Percentiles rank a stretch among this genome's conserved stretches.
Evolutionary conservation across 305 asterid genomes (phyloP).

Genomic region (Salvia sclarea): DNA sequence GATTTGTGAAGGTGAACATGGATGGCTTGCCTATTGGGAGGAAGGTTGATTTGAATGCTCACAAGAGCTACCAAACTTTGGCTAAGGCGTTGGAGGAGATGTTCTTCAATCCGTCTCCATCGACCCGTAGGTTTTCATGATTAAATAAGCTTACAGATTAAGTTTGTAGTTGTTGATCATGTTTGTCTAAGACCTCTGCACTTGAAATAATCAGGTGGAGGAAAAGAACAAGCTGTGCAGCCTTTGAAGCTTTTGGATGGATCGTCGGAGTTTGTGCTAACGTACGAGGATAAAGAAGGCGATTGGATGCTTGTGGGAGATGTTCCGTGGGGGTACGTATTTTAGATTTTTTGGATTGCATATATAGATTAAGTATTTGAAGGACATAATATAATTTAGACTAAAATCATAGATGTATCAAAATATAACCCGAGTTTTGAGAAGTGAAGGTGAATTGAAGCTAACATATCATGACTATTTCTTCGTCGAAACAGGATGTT

Average conservation of each 20-base stretch:
- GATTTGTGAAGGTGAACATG: conserved; percentile 80
- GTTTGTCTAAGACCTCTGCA: background rate
- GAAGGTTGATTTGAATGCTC: conserved; percentile 78
- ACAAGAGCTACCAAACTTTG: conserved; percentile 57
- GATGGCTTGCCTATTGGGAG: conserved; percentile 86
- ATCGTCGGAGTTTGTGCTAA: conserved; percentile 75
- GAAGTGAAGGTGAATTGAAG: background rate
- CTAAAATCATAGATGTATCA: too few relatives aligned
- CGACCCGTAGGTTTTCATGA: conserved; percentile 35
- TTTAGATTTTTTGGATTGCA: background rate
- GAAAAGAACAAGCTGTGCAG: conserved; percentile 48
- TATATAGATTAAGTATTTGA: background rate
- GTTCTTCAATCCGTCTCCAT: conserved; percentile 61
- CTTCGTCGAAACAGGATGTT: conserved; percentile 60
- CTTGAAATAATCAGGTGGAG: conserved; percentile 48
- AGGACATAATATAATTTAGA: too few relatives aligned
- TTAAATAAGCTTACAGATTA: background rate
- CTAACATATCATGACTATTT: conserved; percentile 14
- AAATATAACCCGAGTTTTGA: too few relatives aligned
- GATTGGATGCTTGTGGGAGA: conserved; percentile 97
- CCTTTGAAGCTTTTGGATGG: conserved; percentile 71
- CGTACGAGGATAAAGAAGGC: conserved; percentile 86
- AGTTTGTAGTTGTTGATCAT: background rate
- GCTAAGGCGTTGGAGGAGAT: conserved; percentile 65
- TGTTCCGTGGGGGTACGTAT: conserved; percentile 77